Evolutionary conservation across 1,284 basidiomycete genomes (phyloP), one percentile per base, ranked within the genome.

Genomic region (Testicularia cyperi): DNA sequence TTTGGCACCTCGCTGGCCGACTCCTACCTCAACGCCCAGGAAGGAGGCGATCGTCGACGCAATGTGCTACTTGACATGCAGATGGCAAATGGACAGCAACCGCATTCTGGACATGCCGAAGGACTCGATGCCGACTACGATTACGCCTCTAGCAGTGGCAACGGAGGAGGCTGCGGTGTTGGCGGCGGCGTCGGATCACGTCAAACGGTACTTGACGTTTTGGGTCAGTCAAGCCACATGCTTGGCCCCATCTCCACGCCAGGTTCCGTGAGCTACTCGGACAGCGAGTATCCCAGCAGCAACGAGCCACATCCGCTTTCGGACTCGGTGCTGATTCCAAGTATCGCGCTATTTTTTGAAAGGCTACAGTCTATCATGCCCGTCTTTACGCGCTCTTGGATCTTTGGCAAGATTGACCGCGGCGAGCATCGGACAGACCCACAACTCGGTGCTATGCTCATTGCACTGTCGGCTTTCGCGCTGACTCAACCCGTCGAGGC

Each of bases 281-380:
- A 54, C 12, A 24, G 34, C 21, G 42, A 56, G 13, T 24, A 27
- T n/a, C 28, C 28, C n/a, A 40, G 37, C 27, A 30, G 16, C 32
- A 40, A 51, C 35, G 60, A 64, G 27, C 44, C 55, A 15, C 55
- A 70, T 32, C 57, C 67, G 36, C 52, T 70, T 13, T 51, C 62
- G 6, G 68, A 70, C 33, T 62, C 57, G 16, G 57, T 68, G 8
- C 65, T 70, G 18, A 65, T 70, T 16, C 62, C 63, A 2, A 68
- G 54, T 54, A 68, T 75, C 38, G 66, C 61, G 24, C 57, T 70
- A 52, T 75, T 70, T 45, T 75, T 74, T 32, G 64, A 72, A n/a
- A 55, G 68, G 12, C 49, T 74, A 8, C 66, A 71, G 32, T 65
- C 64, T 21, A 66, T 74, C 45, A 72, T 74, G 70, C 73, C 72